Conservation (phyloP, 495 filamentous ascomycete species). For the Talaromyces stipitatus region DNA sequence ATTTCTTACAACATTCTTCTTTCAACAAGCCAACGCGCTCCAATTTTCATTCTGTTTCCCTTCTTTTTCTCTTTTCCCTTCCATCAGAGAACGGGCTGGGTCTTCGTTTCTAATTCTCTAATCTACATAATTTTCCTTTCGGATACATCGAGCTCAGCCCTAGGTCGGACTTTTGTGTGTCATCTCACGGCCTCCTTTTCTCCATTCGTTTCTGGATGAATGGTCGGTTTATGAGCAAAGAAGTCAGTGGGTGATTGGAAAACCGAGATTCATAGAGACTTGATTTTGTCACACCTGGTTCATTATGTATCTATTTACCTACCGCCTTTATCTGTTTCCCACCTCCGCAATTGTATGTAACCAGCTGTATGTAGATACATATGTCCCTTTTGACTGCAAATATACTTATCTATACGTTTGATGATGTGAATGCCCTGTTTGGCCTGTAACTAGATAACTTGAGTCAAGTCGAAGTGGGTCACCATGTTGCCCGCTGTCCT, state of each 20-base stretch:
- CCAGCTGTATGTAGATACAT: slow-evolving; percentile 1
- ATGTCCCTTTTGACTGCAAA: not conserved
- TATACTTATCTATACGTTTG: too few species aligned
- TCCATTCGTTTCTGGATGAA: too few species aligned
- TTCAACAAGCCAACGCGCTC: not conserved
- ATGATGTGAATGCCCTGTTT: too few species aligned
- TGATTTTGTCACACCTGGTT: not conserved
- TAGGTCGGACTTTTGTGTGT: not conserved
- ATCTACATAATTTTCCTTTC: not conserved
- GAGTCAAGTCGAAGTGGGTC: too few species aligned
- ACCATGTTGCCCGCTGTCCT: too few species aligned
- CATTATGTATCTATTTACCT: not conserved
- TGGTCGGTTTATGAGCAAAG: too few species aligned
- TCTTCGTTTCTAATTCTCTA: not conserved
- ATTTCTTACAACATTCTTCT: not conserved
- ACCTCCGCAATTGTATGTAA: not conserved
- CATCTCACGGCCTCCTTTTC: not conserved
- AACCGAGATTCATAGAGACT: not conserved
- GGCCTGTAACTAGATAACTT: too few species aligned
- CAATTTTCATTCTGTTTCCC: not conserved
- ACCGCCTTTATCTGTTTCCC: not conserved
- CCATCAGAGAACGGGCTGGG: not conserved
- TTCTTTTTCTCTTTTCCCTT: not conserved
- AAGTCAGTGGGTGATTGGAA: not conserved
- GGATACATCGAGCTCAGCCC: not conserved